A percentile compares a stretch with the other conserved stretches of the same genome.
phyloP scores from a whole-genome alignment of 768 basidiomycete species.

The Amanita inopinata region DNA sequence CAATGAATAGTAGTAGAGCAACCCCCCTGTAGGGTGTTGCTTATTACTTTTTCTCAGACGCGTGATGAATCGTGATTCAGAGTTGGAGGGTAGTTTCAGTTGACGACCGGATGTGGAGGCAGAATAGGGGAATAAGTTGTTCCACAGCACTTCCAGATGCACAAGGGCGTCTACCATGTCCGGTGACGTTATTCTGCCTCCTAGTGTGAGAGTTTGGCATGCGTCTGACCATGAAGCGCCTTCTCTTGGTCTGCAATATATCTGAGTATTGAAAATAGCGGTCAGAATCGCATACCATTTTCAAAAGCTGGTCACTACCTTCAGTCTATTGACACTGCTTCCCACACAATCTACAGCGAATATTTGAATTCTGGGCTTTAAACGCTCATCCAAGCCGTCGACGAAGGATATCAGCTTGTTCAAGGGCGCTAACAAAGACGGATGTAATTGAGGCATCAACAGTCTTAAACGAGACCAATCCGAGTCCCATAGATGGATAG shows the following conservation, averaged over 20 bases:
- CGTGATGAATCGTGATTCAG: slow-evolving; percentile 4
- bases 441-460: slow-evolving; percentile 18
- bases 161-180: slow-evolving; percentile 16
- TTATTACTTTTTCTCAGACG: slow-evolving; percentile 6
- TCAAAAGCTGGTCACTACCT: slow-evolving; percentile 13
- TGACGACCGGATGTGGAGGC: slow-evolving; percentile 16
- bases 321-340: slow-evolving; percentile 19
- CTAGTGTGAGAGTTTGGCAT: slow-evolving; percentile 18
- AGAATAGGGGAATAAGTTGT: slow-evolving; percentile 21
- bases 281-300: neutral
- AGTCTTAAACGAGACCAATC: slow-evolving; percentile 16
- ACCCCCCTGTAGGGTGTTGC: slow-evolving; percentile 19
- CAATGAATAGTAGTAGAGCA: slow-evolving; percentile 23
- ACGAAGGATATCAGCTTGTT: slow-evolving; percentile 20
- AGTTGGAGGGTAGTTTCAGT: slow-evolving; percentile 12
- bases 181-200: slow-evolving; percentile 17
- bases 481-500: slow-evolving; percentile 17
- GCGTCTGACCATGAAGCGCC: slow-evolving; percentile 22
- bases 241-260: slow-evolving; percentile 20
- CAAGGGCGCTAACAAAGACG: slow-evolving; percentile 17
- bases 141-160: slow-evolving; percentile 20
- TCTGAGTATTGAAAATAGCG: slow-evolving; percentile 11
- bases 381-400: slow-evolving; percentile 14
- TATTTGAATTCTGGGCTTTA: slow-evolving; percentile 20
- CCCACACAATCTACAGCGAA: slow-evolving; percentile 21